Conservation (phyloP, 2,329 filamentous ascomycete genomes). For the Colletotrichum aenigma region DNA sequence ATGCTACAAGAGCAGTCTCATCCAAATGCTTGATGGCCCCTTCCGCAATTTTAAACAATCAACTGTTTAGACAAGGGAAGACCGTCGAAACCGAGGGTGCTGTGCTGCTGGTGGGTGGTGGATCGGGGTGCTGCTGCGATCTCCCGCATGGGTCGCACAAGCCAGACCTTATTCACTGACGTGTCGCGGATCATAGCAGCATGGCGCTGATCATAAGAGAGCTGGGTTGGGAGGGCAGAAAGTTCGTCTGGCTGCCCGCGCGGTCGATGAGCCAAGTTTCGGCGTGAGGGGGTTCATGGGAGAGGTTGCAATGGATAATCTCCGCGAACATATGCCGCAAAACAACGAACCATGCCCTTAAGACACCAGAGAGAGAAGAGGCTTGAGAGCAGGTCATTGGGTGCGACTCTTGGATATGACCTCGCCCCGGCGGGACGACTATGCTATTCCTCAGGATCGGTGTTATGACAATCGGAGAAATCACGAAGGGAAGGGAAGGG, state of each 20-base stretch:
- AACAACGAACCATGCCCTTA: not conserved
- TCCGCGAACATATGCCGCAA: not conserved
- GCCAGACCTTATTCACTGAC: conserved; percentile 19
- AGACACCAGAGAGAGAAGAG: not conserved
- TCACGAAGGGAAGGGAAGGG: not conserved
- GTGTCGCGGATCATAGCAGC: conserved; percentile 2
- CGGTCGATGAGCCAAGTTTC: not conserved
- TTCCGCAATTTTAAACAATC: conserved; percentile 9
- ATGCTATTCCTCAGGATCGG: not conserved
- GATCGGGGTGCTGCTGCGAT: not conserved
- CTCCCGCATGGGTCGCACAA: conserved; percentile 19
- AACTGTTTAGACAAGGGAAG: not conserved
- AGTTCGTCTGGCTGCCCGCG: not conserved
- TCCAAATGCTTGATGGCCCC: not conserved
- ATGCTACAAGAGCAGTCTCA: conserved; percentile 18
- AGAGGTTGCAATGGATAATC: not conserved
- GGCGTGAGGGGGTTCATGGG: not conserved
- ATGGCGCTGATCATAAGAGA: not conserved
- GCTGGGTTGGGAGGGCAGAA: not conserved
- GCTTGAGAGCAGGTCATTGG: not conserved
- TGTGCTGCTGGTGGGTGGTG: not conserved
- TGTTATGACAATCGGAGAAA: not conserved
- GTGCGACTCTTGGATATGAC: not conserved
- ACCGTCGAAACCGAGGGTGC: not conserved
- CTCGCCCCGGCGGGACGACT: not conserved